A percentile compares a stretch with the other conserved stretches of the same genome.
Evolutionary conservation across 805 yeast species (phyloP).

Genomic region (Hanseniaspora taiwanica): DNA sequence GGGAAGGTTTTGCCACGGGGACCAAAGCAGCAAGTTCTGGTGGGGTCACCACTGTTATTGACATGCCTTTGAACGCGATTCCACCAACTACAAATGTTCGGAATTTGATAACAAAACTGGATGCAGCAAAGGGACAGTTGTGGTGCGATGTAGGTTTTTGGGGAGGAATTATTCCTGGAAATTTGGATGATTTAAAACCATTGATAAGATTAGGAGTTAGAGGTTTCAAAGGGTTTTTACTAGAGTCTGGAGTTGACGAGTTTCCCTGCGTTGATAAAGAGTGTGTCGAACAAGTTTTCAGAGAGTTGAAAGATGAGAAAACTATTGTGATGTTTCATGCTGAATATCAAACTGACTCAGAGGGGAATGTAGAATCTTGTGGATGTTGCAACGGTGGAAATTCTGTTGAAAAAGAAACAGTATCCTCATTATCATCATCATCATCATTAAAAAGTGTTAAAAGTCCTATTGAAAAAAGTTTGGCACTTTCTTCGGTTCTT

Average conservation of each 20-base stretch:
- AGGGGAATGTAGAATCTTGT: slow-evolving; percentile 21
- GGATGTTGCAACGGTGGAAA: slow-evolving; percentile 1
- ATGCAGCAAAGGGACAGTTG: slow-evolving; percentile 67
- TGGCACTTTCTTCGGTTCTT: slow-evolving; percentile 42
- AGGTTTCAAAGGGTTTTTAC: slow-evolving; percentile 86
- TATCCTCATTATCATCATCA: too few relatives aligned
- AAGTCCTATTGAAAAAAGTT: slow-evolving; percentile 8
- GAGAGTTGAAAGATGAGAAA: slow-evolving; percentile 46
- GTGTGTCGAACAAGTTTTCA: slow-evolving; percentile 34
- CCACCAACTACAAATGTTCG: slow-evolving; percentile 87
- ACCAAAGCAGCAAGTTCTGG: slow-evolving; percentile 91
- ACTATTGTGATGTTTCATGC: slow-evolving; percentile 89
- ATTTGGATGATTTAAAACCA: slow-evolving; percentile 56
- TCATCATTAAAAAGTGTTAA: not conserved
- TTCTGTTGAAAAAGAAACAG: too few relatives aligned
- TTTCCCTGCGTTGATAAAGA: slow-evolving; percentile 67
- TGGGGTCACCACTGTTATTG: slow-evolving; percentile 90
- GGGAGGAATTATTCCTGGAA: slow-evolving; percentile 88
- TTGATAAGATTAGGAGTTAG: slow-evolving; percentile 77
- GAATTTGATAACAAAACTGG: slow-evolving; percentile 59
- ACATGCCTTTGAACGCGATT: slow-evolving; percentile 91
- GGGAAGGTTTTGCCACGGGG: slow-evolving; percentile 98
- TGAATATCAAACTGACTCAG: slow-evolving; percentile 52
- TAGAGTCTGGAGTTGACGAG: slow-evolving; percentile 93
- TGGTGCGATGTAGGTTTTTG: slow-evolving; percentile 94